phyloP scores from a whole-genome alignment of 148 eudicot species.

The Rhododendron williamsianum region DNA sequence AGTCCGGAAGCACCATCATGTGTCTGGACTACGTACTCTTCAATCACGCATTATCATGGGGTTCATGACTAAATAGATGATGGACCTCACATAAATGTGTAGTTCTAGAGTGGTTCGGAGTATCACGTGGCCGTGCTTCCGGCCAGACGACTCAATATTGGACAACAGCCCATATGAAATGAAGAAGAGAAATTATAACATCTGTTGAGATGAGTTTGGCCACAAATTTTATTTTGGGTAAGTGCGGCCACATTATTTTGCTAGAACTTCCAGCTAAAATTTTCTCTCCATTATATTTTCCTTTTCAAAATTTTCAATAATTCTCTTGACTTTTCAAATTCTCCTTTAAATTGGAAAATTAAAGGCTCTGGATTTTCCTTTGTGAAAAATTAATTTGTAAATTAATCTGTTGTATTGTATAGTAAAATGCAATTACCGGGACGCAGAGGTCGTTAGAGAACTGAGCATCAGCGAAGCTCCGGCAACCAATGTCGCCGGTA shows the following conservation, averaged over 20 bases:
- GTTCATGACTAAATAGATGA: not conserved
- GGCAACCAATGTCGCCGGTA: conserved; percentile 17
- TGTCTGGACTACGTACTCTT: no score
- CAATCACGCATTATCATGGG: no score
- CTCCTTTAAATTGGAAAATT: not conserved
- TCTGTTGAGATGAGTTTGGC: not conserved
- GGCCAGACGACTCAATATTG: no score
- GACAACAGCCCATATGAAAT: not conserved
- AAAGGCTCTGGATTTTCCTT: not conserved
- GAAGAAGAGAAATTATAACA: not conserved
- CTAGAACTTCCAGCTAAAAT: not conserved
- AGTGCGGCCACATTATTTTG: not conserved
- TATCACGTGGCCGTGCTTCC: no score
- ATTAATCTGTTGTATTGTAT: not conserved
- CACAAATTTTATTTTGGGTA: no score
- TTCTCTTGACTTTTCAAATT: not conserved
- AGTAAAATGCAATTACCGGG: conserved; percentile 40
- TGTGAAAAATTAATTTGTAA: not conserved
- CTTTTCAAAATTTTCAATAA: not conserved
- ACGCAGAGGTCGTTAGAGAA: conserved; percentile 61
- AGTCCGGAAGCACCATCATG: not conserved
- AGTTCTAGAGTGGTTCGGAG: no score
- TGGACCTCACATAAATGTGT: no score
- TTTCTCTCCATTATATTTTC: not conserved
- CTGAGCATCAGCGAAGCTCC: conserved; percentile 25